Evolutionary conservation across 148 eudicot species (phyloP), one percentile per base, ranked within the genome.

Genomic region (Cornus suecica): DNA sequence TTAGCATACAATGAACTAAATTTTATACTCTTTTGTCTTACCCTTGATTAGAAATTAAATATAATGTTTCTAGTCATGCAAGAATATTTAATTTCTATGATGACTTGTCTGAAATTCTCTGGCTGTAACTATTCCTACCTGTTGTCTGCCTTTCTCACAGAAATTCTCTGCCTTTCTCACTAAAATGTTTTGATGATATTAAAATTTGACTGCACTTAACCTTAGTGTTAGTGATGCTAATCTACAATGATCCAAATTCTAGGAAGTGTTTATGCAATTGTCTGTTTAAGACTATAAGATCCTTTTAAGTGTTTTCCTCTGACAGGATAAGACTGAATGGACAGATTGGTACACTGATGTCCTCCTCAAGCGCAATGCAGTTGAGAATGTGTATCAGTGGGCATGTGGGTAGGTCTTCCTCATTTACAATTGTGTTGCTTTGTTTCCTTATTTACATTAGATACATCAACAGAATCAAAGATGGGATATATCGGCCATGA

Each of bases 371-470:
- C 97, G 99, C 75, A 94, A 94, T 76, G 69, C 88, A 31, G 75
- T 92, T 63, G 99, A 90, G 79, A 94, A 94, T 78, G 92, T 94
- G 58, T 86, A 87, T 71, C 92, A 94, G 73, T 94, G 99, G 99
- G 92, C 93, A 45, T 94, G 99, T 51, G 99, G 99, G 99, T 94
- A 82, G 78, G 97, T 84, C 66, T 61, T 80, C 60, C 22, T 71
- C 31, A 14, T 65, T 45, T 34, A 22, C 67, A 54, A 29, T 74
- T 48, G 52, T 66, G 41, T 34, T 48, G 54, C 54, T 2, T 56
- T 73, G 37, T 18, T 69, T 54, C 34, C 58, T 73, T 8, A 18
- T 6, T 1, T 26, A n/a, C 24, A 10, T 26, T 16, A 15, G 42
- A 23, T 65, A 25, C 22, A 15, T 11, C 9, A 52, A 58, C 54